Evolutionary conservation across 129 eudicot species (phyloP).

Genomic region (Flaveria linearis): DNA sequence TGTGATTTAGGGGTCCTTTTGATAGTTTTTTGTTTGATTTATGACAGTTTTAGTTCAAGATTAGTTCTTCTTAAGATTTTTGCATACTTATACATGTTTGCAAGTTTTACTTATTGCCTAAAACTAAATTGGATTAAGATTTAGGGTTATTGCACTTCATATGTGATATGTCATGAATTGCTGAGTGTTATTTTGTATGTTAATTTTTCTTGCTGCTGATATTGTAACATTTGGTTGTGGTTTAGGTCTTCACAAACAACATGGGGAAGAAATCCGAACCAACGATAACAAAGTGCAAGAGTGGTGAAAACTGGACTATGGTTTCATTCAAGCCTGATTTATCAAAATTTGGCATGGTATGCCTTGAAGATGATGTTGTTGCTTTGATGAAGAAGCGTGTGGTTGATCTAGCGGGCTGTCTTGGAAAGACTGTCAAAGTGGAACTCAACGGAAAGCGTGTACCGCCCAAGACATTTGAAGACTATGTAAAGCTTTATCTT

Average conservation of each 20-base stretch:
- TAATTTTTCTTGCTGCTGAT: not conserved
- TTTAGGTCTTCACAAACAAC: slow-evolving; percentile 75
- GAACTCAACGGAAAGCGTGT: slow-evolving; percentile 66
- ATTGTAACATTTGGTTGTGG: slow-evolving; percentile 1
- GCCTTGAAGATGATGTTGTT: slow-evolving; percentile 85
- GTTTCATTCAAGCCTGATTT: slow-evolving; percentile 92
- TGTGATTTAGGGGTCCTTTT: not conserved
- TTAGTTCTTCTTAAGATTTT: not conserved
- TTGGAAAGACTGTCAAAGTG: slow-evolving; percentile 79
- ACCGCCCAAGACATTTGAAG: slow-evolving; percentile 70
- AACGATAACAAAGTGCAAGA: slow-evolving; percentile 71
- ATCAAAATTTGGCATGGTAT: slow-evolving; percentile 66
- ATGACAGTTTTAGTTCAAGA: not conserved
- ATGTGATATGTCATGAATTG: too few species aligned
- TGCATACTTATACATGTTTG: not conserved
- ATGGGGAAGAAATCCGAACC: slow-evolving; percentile 91
- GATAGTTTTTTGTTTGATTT: not conserved
- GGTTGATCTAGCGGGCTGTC: slow-evolving; percentile 86
- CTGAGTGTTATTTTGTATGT: not conserved
- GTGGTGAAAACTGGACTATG: slow-evolving; percentile 86
- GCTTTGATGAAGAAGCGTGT: slow-evolving; percentile 96
- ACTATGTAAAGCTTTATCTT: slow-evolving; percentile 70
- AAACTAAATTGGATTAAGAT: not conserved
- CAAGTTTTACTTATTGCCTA: not conserved
- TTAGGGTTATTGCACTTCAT: not conserved